Evolutionary conservation across 345 rosid species (phyloP).

Genomic region (Pugionium cornutum): DNA sequence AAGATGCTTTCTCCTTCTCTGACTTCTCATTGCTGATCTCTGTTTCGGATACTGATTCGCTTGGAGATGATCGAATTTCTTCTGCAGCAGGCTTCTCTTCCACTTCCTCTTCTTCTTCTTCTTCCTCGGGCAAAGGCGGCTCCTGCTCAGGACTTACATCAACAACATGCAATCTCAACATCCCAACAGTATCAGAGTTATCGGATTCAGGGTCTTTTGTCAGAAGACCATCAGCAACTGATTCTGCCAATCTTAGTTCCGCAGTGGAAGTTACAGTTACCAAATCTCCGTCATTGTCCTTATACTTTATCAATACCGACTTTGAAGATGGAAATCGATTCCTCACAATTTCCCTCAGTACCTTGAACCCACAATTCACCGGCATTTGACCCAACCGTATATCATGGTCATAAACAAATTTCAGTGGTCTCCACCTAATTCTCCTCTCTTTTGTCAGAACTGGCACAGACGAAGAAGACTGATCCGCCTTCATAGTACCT

Average conservation of each 20-base stretch:
- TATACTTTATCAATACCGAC: constrained; percentile 82
- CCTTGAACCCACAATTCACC: constrained; percentile 72
- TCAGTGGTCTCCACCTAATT: constrained; percentile 65
- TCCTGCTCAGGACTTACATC: constrained; percentile 95
- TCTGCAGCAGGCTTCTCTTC: constrained; percentile 59
- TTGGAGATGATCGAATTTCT: constrained; percentile 55
- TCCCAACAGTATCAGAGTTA: constrained; percentile 54
- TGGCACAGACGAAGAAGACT: constrained; percentile 36
- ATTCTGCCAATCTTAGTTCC: constrained; percentile 81
- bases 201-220: constrained; percentile 59
- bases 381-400: constrained; percentile 90
- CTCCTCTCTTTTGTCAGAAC: constrained; percentile 45
- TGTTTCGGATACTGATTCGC: constrained; percentile 52
- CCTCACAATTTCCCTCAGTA: constrained; percentile 73
- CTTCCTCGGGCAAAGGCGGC: constrained; percentile 71
- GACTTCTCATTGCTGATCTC: constrained; percentile 53
- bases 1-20: constrained; percentile 56
- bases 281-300: constrained; percentile 90
- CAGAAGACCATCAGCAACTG: constrained; percentile 57
- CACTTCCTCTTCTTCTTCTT: constrained; percentile 57
- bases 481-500: constrained; percentile 40
- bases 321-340: constrained; percentile 80
- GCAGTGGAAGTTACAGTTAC: constrained; percentile 76
- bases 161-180: constrained; percentile 86
- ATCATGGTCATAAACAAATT: constrained; percentile 93